Evolutionary conservation across 768 basidiomycete genomes (phyloP), one percentile per base, ranked within the genome.

Genomic region (Macrolepiota dolichaula): DNA sequence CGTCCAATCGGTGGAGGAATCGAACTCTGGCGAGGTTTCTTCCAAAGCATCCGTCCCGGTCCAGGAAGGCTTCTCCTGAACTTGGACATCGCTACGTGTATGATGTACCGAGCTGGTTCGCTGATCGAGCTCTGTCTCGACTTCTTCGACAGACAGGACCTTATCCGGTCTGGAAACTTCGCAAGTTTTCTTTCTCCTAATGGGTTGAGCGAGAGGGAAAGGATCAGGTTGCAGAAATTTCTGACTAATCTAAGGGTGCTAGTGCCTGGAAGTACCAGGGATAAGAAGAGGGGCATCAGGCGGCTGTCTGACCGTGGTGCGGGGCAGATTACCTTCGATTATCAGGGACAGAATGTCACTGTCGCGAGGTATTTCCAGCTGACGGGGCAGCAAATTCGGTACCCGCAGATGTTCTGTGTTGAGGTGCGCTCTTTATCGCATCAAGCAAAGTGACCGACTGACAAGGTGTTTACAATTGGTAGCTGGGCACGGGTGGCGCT

Each of bases 21-120:
- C 2, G 80, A 84, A 13, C 77, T 91, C 0, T 90, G 89, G 89
- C 79, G 91, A 2, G 91, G 91, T 0, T 91, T 89, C 58, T 92
- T 93, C 72, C 91, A 92, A 68, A 89, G 87, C 0, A 80, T 91
- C 12, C 79, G 91, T 22, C 90, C 91, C 3, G 83, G 82, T 0
- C 78, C 85, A 17, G 85, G 85, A 0, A 74, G 75, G 0, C 81
- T 93, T 66, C 70, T 91, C 27, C 76, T 92, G 65, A 93, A 92
- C 61, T 79, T 93, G 64, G 91, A 93, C 63, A 89, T 91, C 51
- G 84, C 86, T 0, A 89, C 90, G 0, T 91, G 86, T 0, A 81
- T 85, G 27, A 89, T 93, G 87, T 92, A 87, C 69, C 84, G 83
- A 65, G 72, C 81, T 0, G 91, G 92, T 0, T 68, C 77, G 0